Percentiles rank a stretch among this genome's conserved stretches.
phyloP scores from a whole-genome alignment of 441 rosid genomes.

The Pelargonium citronellum region DNA sequence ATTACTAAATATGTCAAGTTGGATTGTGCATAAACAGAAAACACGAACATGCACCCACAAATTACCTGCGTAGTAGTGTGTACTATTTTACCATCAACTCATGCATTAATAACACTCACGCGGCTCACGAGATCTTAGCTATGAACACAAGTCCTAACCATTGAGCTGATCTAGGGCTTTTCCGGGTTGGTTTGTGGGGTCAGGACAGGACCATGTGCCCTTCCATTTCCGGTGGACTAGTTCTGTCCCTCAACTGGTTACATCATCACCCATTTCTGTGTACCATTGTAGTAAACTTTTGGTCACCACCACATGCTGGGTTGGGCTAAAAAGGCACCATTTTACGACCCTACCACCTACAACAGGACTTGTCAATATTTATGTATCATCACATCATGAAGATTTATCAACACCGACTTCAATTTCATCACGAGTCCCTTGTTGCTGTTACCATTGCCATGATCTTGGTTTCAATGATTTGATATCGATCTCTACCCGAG shows the following conservation, averaged over 20 bases:
- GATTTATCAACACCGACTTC: not conserved
- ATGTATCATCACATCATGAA: not conserved
- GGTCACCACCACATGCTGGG: conserved; percentile 16
- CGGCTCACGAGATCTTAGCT: conserved; percentile 1
- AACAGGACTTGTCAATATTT: not conserved
- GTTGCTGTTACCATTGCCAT: too few relatives aligned
- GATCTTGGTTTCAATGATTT: too few relatives aligned
- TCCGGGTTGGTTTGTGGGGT: not conserved
- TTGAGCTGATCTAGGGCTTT: not conserved
- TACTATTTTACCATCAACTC: too few relatives aligned
- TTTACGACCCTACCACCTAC: conserved; percentile 9
- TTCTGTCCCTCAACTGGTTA: conserved; percentile 15
- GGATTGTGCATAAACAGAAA: too few relatives aligned
- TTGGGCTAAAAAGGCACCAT: conserved; percentile 11
- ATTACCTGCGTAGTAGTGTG: too few relatives aligned
- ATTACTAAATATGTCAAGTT: too few relatives aligned
- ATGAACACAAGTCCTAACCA: not conserved
- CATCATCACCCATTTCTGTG: not conserved
- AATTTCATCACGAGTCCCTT: not conserved
- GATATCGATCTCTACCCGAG: too few relatives aligned
- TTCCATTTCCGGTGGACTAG: conserved; percentile 14
- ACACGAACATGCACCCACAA: too few relatives aligned
- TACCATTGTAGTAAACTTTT: not conserved
- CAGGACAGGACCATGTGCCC: conserved; percentile 32
- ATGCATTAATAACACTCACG: conserved; percentile 17